Percentiles rank a stretch among this genome's conserved stretches.
phyloP scores from a whole-genome alignment of 257 asterid genomes.

The Solanum chilense region DNA sequence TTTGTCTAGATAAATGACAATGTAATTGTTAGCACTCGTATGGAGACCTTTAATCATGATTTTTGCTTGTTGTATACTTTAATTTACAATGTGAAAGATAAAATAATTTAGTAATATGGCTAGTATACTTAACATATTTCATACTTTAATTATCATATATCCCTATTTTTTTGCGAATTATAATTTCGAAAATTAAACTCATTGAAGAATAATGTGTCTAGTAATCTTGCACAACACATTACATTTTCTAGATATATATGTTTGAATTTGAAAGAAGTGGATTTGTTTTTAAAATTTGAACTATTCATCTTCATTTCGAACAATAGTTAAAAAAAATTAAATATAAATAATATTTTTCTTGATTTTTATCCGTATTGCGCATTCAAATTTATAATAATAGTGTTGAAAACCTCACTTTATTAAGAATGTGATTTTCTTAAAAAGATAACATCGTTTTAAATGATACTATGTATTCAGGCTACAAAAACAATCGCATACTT shows the following conservation, averaged over 20 bases:
- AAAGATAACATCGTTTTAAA: no score
- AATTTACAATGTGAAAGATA: background rate
- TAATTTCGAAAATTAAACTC: background rate
- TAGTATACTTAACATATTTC: background rate
- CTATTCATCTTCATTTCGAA: background rate
- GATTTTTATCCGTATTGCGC: background rate
- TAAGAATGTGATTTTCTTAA: background rate
- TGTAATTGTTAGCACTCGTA: background rate
- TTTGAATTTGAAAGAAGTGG: background rate
- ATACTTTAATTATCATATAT: no score
- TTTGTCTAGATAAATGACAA: background rate
- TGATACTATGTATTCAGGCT: no score
- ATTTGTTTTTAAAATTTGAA: no score
- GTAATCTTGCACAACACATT: background rate
- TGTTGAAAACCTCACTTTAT: background rate
- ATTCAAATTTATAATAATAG: background rate
- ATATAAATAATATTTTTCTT: background rate
- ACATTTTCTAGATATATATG: background rate
- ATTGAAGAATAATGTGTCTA: fast-evolving
- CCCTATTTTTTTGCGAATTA: fast-evolving
- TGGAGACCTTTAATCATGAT: no score
- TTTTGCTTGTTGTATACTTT: no score
- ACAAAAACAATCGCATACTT: no score
- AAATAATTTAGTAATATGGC: background rate
- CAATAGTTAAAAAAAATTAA: no score